Base-by-base conservation (phyloP, 768 basidiomycete genomes). In the Pleurotus tuber-regium region DNA sequence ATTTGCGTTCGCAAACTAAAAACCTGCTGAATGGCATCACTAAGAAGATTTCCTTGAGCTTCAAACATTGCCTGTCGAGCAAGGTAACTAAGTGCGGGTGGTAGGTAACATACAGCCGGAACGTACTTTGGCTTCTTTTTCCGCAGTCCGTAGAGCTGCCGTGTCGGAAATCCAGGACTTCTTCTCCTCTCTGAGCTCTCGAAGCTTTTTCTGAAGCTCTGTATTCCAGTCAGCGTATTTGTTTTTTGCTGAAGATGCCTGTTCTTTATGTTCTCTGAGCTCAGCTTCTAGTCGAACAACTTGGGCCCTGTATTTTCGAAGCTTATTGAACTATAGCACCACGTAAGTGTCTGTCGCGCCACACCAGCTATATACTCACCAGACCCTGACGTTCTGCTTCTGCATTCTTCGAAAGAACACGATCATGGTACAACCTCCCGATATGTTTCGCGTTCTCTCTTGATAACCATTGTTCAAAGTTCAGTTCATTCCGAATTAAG, bases 161-260 rank as follows among this genome's bases (percentile, higher is more conserved):
- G 86, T 83, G 60, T 93, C 90, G 0, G 70, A 70, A 33, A 81
- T 74, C 89, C 91, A 93, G 3, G 73, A 70, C 62, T 82, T 85
- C 66, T 90, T 91, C 63, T 94, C 87, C 44, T 90, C 88, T 42
- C 90, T 76, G 43, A 90, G 74, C 43, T 83, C 82, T 50, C 77
- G 80, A 51, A 92, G 70, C 63, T 87, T 89, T 52, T 84, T 83
- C 61, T 89, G 84, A n/a, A 94, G 67, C 53, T 91, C 84, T 3
- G 72, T 77, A 57, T 91, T 91, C 87, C 90, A 95, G 52, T 92
- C 89, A 2, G 82, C 79, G 61, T 89, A 91, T 59, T 88, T 87
- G 54, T 83, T 79, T 62, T 90, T 90, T 2, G 85, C 81, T 11
- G 78, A 79, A 1, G 82, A 77, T 1, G 89, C 84, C 57, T 89